A percentile compares a stretch with the other conserved stretches of the same genome.
Conservation (phyloP, 306 rosid genomes). For the Albizia julibrissin region DNA sequence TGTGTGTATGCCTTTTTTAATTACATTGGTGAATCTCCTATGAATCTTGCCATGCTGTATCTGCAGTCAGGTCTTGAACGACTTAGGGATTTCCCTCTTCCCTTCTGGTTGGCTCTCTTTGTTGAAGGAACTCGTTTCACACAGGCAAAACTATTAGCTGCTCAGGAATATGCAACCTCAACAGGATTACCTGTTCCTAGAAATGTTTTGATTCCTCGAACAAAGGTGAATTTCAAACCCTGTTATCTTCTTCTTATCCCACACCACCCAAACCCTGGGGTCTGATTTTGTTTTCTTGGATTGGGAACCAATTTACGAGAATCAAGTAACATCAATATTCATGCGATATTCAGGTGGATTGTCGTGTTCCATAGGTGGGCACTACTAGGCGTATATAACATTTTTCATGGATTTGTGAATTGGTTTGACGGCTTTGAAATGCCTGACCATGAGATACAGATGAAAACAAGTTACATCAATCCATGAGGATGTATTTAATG, state of each 20-base stretch:
- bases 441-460: background rate
- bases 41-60: conserved; percentile 37
- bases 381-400: background rate
- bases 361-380: conserved; percentile 4
- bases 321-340: conserved; percentile 8
- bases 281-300: conserved; percentile 23
- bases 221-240: conserved; percentile 60
- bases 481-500: conserved; percentile 8
- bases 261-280: background rate
- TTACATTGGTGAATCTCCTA: conserved; percentile 32
- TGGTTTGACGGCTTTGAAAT: conserved; percentile 18
- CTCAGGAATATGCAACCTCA: conserved; percentile 84
- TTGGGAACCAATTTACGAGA: conserved; percentile 22
- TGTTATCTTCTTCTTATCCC: background rate
- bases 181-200: conserved; percentile 74
- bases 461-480: background rate
- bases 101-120: conserved; percentile 96
- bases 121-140: conserved; percentile 98
- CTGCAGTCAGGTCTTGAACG: conserved; percentile 79
- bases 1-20: conserved; percentile 9
- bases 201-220: conserved; percentile 94
- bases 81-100: conserved; percentile 78
- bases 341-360: background rate
- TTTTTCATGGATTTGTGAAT: background rate
- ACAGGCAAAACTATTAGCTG: conserved; percentile 80